Evolutionary conservation across 2,329 filamentous ascomycete genomes (phyloP), one percentile per base, ranked within the genome.

Genomic region (Claviceps africana): DNA sequence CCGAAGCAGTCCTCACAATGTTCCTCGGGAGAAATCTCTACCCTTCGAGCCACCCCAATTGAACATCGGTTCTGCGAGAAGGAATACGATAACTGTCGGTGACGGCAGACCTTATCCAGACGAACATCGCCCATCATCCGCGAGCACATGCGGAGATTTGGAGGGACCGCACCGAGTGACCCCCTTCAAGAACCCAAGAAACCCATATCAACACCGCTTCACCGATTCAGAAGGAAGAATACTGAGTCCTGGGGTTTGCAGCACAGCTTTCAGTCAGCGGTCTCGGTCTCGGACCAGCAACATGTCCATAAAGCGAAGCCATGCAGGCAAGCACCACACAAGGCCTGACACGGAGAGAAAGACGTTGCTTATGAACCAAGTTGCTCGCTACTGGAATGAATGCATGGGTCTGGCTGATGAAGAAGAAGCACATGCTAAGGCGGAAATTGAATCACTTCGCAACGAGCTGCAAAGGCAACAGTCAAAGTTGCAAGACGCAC

Each of bases 311-410:
- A 68, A 65, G 51, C 55, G 63, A 48, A 57, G 57, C 25, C 33
- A 47, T 3, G 42, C 53, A 5, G 51, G 51, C 21, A 63, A 60
- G 21, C 50, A 51, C 4, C 55, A 40, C 3, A 51, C 43, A 35
- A 52, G 45, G 15, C 47, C 47, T 19, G 57, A 61, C 11, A 50
- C 57, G 7, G 55, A 62, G 13, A 60, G 61, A n/a, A 66, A 64
- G 35, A 59, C 57, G 42, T 47, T 56, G 7, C 60, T 61, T 17
- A 67, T 69, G 65, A 55, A 62, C 11, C 58, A 65, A 13, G 58
- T 67, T 25, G 63, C 63, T 31, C 51, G 61, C 4, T 56, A 60
- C 28, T 67, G 65, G 65, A 69, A 69, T 35, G 59, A 68, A 43
- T 67, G 62, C 43, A 57, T 69, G 11, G 55, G 56, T 21, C 59